Conservation (phyloP, 192 early-diverging fungal species). For the Coemansia sp. region DNA sequence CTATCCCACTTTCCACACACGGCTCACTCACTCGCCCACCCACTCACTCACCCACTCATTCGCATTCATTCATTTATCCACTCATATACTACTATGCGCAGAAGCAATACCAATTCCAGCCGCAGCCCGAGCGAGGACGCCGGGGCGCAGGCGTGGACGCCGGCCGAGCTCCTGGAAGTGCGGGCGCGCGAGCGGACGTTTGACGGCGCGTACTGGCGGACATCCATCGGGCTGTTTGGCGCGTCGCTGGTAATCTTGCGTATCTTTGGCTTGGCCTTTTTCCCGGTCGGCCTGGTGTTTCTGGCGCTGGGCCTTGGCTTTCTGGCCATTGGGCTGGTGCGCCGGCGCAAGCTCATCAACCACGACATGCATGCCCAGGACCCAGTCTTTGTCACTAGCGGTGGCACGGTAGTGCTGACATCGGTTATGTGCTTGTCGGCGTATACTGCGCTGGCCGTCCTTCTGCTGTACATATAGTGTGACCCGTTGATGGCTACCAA, state of each 20-base stretch:
- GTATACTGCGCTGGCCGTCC: slow-evolving; percentile 28
- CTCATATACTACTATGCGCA: background rate
- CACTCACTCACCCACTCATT: too few relatives aligned
- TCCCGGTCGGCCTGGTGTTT: slow-evolving; percentile 45
- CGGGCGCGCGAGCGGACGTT: slow-evolving; percentile 48
- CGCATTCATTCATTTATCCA: too few relatives aligned
- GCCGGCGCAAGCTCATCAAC: slow-evolving; percentile 21
- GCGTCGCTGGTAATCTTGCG: slow-evolving; percentile 44
- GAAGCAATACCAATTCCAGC: background rate
- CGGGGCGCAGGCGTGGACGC: slow-evolving; percentile 31
- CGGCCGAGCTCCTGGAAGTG: slow-evolving; percentile 44
- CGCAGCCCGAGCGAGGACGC: slow-evolving; percentile 6
- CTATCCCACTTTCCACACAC: too few relatives aligned
- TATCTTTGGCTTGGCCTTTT: slow-evolving; percentile 37
- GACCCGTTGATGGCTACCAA: background rate
- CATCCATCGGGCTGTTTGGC: slow-evolving; percentile 40
- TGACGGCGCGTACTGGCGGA: slow-evolving; percentile 49
- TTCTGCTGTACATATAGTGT: slow-evolving; percentile 25
- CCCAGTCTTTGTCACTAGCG: slow-evolving; percentile 35
- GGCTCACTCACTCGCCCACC: too few relatives aligned
- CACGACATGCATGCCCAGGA: slow-evolving; percentile 25
- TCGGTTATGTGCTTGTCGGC: slow-evolving; percentile 34
- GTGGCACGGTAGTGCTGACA: slow-evolving; percentile 27
- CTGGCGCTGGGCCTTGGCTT: slow-evolving; percentile 38
- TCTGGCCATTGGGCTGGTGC: slow-evolving; percentile 39